Conservation (phyloP, 139 green algal genomes). For the Tetratostichococcus sp. region DNA sequence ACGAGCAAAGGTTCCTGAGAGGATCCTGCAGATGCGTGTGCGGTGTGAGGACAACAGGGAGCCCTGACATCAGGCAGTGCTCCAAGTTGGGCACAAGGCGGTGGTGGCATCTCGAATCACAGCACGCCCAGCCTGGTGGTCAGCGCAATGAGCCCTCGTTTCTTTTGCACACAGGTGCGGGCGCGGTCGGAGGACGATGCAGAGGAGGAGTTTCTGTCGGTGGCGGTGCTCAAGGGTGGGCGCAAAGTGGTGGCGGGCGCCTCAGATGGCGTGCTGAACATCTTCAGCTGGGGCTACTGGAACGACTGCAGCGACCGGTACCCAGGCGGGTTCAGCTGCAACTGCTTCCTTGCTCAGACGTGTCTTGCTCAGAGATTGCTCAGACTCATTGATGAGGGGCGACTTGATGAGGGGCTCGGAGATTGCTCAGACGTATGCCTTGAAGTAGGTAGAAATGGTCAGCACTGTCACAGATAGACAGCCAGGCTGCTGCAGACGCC, state of each 20-base stretch:
- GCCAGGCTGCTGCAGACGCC: too few relatives aligned
- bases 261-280: constrained; percentile 51
- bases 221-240: constrained; percentile 61
- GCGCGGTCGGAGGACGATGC: constrained; percentile 70
- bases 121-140: too few relatives aligned
- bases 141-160: too few relatives aligned
- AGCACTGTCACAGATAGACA: too few relatives aligned
- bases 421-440: too few relatives aligned
- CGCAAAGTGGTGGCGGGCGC: constrained; percentile 59
- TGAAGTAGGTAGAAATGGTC: too few relatives aligned
- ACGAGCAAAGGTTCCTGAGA: not conserved
- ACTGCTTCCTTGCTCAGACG: not conserved
- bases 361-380: too few relatives aligned
- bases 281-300: constrained; percentile 90
- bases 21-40: constrained; percentile 26
- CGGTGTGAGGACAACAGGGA: constrained; percentile 76
- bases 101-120: too few relatives aligned
- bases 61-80: constrained; percentile 77
- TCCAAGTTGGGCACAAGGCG: constrained; percentile 70
- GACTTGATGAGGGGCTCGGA: too few relatives aligned
- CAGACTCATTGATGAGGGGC: too few relatives aligned
- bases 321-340: constrained; percentile 31
- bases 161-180: constrained; percentile 20
- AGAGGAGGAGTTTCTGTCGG: constrained; percentile 90
- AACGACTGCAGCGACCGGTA: constrained; percentile 83